Evolutionary conservation across 2,329 filamentous ascomycete species (phyloP).

Genomic region (Dactylonectria estremocensis): DNA sequence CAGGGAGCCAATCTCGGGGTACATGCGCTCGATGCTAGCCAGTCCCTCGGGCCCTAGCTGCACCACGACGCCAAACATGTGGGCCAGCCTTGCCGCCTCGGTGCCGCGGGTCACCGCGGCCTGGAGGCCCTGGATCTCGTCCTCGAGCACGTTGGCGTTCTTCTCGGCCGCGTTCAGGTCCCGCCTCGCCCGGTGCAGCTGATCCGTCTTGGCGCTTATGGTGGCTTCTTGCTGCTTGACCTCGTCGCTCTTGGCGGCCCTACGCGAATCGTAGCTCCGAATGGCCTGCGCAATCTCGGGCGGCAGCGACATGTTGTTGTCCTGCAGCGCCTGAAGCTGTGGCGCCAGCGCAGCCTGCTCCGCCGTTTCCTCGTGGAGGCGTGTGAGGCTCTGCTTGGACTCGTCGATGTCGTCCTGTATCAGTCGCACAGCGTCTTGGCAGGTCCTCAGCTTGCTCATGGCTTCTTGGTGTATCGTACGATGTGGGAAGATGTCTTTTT

Average conservation of each 20-base stretch:
- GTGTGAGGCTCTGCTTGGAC: slow-evolving; percentile 36
- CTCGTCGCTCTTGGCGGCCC: slow-evolving; percentile 46
- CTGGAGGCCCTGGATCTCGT: slow-evolving; percentile 46
- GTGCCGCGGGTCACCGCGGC: slow-evolving; percentile 41
- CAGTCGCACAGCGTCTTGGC: slow-evolving; percentile 38
- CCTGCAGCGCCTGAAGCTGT: slow-evolving; percentile 47
- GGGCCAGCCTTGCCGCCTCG: slow-evolving; percentile 44
- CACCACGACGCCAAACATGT: slow-evolving; percentile 48
- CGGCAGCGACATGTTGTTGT: slow-evolving; percentile 47
- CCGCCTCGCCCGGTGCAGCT: slow-evolving; percentile 36
- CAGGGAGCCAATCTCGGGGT: slow-evolving; percentile 49
- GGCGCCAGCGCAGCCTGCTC: slow-evolving; percentile 45
- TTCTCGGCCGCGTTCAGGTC: slow-evolving; percentile 42
- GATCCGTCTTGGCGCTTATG: slow-evolving; percentile 39
- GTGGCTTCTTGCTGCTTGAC: slow-evolving; percentile 44
- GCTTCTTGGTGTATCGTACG: slow-evolving; percentile 47
- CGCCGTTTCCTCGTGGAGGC: slow-evolving; percentile 44
- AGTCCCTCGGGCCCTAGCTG: slow-evolving; percentile 46
- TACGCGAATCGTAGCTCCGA: slow-evolving; percentile 44
- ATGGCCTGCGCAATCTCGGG: slow-evolving; percentile 49
- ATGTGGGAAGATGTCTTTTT: slow-evolving; percentile 49
- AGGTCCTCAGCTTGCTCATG: slow-evolving; percentile 39
- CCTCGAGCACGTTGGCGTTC: slow-evolving; percentile 38
- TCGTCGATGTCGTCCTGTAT: slow-evolving; percentile 43
- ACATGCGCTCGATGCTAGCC: slow-evolving; percentile 48